Evolutionary conservation across 495 filamentous ascomycete genomes (phyloP).

Genomic region (Corynascus novoguineensis): DNA sequence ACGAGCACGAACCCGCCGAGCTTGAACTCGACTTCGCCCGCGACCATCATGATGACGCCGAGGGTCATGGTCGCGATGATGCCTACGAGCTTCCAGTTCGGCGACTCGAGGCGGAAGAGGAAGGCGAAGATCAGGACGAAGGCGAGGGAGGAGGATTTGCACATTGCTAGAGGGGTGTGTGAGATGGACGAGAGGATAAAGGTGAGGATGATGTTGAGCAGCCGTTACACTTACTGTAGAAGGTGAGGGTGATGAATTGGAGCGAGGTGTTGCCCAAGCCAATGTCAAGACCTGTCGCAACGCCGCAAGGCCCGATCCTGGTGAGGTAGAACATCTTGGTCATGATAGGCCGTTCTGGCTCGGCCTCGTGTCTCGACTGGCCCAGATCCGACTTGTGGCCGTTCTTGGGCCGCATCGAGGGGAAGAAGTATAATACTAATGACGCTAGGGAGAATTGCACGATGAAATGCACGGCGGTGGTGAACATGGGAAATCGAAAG

Average conservation of each 20-base stretch:
- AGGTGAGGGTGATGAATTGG: conserved; percentile 92
- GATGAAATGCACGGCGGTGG: conserved; percentile 90
- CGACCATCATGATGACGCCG: conserved; percentile 98
- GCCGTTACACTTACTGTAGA: conserved; percentile 67
- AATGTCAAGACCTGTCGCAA: conserved; percentile 92
- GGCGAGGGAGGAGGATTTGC: conserved; percentile 91
- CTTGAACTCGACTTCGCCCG: conserved; percentile 89
- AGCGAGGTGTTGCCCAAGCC: conserved; percentile 93
- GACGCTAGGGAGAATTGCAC: conserved; percentile 86
- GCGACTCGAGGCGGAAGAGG: conserved; percentile 82
- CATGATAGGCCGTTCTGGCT: conserved; percentile 72
- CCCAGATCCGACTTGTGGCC: conserved; percentile 43
- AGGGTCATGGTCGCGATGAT: conserved; percentile 92
- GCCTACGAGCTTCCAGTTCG: conserved; percentile 74
- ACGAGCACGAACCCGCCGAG: conserved; percentile 83
- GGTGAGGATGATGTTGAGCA: not conserved
- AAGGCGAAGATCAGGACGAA: conserved; percentile 97
- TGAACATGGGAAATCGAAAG: conserved; percentile 94
- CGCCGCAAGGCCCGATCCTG: conserved; percentile 86
- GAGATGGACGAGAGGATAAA: conserved; percentile 7
- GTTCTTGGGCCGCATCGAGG: conserved; percentile 69
- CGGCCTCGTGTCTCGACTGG: conserved; percentile 46
- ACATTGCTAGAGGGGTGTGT: conserved; percentile 66
- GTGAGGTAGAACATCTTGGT: conserved; percentile 87
- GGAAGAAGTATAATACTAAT: conserved; percentile 74